A percentile compares a stretch with the other conserved stretches of the same genome.
Conservation (phyloP, 2,329 filamentous ascomycete species). For the Neofusicoccum parvum region DNA sequence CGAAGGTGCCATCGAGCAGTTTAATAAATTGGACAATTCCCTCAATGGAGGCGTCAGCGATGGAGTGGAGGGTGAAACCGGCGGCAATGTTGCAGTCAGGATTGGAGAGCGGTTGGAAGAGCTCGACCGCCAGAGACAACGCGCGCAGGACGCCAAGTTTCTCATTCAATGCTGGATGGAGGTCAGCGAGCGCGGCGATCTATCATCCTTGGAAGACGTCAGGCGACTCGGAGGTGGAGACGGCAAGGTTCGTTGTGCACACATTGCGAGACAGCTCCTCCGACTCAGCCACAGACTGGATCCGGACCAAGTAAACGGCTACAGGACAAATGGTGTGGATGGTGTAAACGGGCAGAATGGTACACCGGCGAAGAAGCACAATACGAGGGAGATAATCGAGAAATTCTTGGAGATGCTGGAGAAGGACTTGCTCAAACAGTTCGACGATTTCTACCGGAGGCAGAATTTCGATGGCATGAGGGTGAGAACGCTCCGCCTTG, state of each 20-base stretch:
- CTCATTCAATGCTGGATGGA: conserved; percentile 96
- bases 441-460: conserved; percentile 93
- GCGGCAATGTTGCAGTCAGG: conserved; percentile 88
- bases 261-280: conserved; percentile 90
- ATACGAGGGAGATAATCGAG: conserved; percentile 88
- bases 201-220: conserved; percentile 86
- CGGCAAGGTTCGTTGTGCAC: conserved; percentile 90
- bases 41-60: conserved; percentile 65
- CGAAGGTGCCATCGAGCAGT: conserved; percentile 87
- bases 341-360: conserved; percentile 53
- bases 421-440: conserved; percentile 92
- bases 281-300: conserved; percentile 92
- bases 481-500: conserved; percentile 25
- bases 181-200: conserved; percentile 84
- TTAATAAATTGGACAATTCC: conserved; percentile 84
- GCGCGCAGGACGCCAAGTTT: conserved; percentile 91
- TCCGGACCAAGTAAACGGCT: conserved; percentile 49
- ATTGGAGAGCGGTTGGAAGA: conserved; percentile 94
- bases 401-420: conserved; percentile 96
- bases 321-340: conserved; percentile 39
- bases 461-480: conserved; percentile 98
- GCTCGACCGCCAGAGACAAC: conserved; percentile 84
- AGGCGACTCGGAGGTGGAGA: conserved; percentile 82
- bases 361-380: conserved; percentile 40
- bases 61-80: conserved; percentile 57